Conservation (phyloP, 495 filamentous ascomycete species). For the Hyphodiscus hymeniophilus region DNA sequence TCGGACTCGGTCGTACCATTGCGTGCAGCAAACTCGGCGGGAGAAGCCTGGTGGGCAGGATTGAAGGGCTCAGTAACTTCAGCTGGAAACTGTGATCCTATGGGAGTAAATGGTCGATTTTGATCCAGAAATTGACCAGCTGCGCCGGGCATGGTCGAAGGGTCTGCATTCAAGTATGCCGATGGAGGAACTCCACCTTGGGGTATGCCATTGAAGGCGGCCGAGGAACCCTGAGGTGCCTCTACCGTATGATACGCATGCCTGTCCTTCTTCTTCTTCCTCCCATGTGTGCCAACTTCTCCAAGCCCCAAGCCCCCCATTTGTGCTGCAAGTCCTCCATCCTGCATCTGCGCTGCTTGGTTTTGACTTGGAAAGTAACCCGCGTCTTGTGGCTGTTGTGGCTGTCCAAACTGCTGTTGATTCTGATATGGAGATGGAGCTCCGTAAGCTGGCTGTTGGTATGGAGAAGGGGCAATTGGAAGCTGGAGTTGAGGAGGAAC, state of each 20-base stretch:
- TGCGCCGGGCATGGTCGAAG: constrained; percentile 31
- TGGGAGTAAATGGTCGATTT: constrained; percentile 41
- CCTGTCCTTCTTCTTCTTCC: constrained; percentile 83
- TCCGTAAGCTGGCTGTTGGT: constrained; percentile 50
- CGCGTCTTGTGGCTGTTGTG: constrained; percentile 17
- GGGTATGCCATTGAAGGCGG: constrained; percentile 58
- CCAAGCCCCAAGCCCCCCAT: constrained; percentile 75
- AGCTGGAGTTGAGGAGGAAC: constrained; percentile 34
- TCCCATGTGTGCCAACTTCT: constrained; percentile 38
- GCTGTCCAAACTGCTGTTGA: constrained; percentile 14
- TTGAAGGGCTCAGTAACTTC: constrained; percentile 50
- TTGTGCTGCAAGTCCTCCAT: constrained; percentile 66
- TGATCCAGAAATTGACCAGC: constrained; percentile 34
- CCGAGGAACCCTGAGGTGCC: constrained; percentile 52
- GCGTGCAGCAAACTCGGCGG: constrained; percentile 50
- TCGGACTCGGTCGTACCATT: constrained; percentile 30
- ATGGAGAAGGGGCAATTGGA: constrained; percentile 45
- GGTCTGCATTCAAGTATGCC: constrained; percentile 66
- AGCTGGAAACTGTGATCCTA: constrained; percentile 52
- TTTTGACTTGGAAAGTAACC: constrained; percentile 25
- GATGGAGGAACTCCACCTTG: constrained; percentile 45
- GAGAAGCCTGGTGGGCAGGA: constrained; percentile 42
- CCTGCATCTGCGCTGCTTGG: constrained; percentile 37
- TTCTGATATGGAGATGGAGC: constrained; percentile 32
- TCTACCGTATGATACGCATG: constrained; percentile 90